These are phyloP conservation scores for Epichloe amarillans DNA, from an alignment of 2,329 filamentous ascomycete species.

Conservation along the genomic window DNA sequence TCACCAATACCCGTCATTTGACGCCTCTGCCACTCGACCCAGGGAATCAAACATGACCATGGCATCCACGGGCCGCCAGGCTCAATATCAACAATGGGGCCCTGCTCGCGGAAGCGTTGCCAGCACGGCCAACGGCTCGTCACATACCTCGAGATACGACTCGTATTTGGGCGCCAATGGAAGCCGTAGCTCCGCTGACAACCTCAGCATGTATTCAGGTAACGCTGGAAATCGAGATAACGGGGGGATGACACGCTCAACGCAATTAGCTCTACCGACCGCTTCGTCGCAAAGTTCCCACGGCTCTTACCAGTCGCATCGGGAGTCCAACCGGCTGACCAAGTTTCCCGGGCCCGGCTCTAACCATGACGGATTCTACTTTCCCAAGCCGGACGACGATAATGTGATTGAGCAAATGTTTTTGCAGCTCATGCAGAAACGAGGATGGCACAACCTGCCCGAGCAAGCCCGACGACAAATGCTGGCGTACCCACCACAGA, in stretches of 20 bases:
- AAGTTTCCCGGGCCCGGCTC: slow-evolving; percentile 30
- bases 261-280: slow-evolving; percentile 35
- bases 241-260: slow-evolving; percentile 16
- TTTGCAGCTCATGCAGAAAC: slow-evolving; percentile 86
- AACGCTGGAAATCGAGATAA: slow-evolving; percentile 31
- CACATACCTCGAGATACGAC: slow-evolving; percentile 48
- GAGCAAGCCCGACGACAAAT: slow-evolving; percentile 92
- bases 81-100: slow-evolving; percentile 68
- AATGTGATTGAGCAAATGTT: slow-evolving; percentile 84
- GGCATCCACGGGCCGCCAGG: slow-evolving; percentile 54
- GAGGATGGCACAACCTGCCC: slow-evolving; percentile 92
- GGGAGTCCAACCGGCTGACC: slow-evolving; percentile 44
- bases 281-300: slow-evolving; percentile 44
- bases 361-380: slow-evolving; percentile 39
- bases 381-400: slow-evolving; percentile 67
- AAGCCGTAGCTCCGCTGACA: slow-evolving; percentile 41
- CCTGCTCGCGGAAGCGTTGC: slow-evolving; percentile 40
- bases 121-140: slow-evolving; percentile 34
- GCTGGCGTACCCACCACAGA: slow-evolving; percentile 83
- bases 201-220: slow-evolving; percentile 44
- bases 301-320: slow-evolving; percentile 31
- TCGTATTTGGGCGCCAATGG: slow-evolving; percentile 47
- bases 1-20: slow-evolving; percentile 76
- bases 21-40: slow-evolving; percentile 29
- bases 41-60: slow-evolving; percentile 42